Percentiles rank a stretch among this genome's conserved stretches.
These are phyloP conservation scores for Melaleuca quinquenervia DNA, from an alignment of 345 rosid species.

Conservation along the genomic window DNA sequence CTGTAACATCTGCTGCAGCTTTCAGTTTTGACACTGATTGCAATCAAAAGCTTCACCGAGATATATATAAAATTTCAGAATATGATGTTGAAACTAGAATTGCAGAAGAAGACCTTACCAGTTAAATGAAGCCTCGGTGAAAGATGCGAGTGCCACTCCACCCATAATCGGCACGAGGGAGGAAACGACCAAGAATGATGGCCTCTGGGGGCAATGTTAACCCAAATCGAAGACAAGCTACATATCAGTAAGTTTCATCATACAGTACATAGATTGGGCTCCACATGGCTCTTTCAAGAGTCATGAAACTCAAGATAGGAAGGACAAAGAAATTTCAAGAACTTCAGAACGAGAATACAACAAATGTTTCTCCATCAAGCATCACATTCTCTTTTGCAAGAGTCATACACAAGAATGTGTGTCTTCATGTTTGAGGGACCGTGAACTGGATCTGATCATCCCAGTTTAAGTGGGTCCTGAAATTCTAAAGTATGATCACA, in stretches of 20 bases:
- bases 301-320: neutral
- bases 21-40: neutral
- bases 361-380: neutral
- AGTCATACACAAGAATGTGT: neutral
- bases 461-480: neutral
- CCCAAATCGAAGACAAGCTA: neutral
- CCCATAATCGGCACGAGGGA: conserved; percentile 67
- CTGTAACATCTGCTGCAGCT: neutral
- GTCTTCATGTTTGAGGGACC: neutral
- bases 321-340: neutral
- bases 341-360: neutral
- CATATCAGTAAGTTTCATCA: neutral
- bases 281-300: neutral
- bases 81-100: neutral
- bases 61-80: neutral
- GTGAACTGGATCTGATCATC: neutral
- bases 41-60: neutral
- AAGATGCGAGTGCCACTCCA: conserved; percentile 84
- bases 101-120: conserved; percentile 30
- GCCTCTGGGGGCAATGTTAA: conserved; percentile 30
- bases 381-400: neutral
- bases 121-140: conserved; percentile 71
- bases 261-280: neutral
- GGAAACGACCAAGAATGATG: conserved; percentile 44
- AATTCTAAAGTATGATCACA: neutral